phyloP scores from a whole-genome alignment of 345 rosid species.

The Microcos paniculata region DNA sequence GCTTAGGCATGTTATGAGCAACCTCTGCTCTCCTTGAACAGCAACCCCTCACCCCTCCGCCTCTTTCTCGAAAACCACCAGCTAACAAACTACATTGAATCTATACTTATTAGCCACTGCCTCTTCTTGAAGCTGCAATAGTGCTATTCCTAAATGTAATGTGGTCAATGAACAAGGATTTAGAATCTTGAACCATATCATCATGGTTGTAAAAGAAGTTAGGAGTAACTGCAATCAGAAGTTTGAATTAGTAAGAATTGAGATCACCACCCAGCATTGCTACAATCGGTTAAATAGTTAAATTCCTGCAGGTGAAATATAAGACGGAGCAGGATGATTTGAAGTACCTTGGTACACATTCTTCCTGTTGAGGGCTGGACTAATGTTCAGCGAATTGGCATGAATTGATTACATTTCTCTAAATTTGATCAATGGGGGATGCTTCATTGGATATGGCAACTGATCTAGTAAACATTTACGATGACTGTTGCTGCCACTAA shows the following conservation, averaged over 20 bases:
- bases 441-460: neutral
- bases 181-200: neutral
- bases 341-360: neutral
- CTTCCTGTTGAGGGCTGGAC: neutral
- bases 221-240: neutral
- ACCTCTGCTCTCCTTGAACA: neutral
- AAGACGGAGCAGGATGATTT: neutral
- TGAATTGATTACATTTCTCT: neutral
- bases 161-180: neutral
- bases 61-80: too few species aligned
- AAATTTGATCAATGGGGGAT: neutral
- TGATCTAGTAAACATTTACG: neutral
- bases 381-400: neutral
- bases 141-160: neutral
- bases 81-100: too few species aligned
- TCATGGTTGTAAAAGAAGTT: neutral
- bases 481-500: neutral
- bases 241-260: neutral
- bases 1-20: neutral
- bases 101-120: too few species aligned
- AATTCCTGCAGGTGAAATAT: neutral
- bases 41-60: too few species aligned
- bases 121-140: too few species aligned
- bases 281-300: neutral
- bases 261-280: neutral